Percentiles rank a stretch among this genome's conserved stretches.
These are phyloP conservation scores for Ceratocystis variospora DNA, from an alignment of 2,329 filamentous ascomycete species.

Conservation along the genomic window DNA sequence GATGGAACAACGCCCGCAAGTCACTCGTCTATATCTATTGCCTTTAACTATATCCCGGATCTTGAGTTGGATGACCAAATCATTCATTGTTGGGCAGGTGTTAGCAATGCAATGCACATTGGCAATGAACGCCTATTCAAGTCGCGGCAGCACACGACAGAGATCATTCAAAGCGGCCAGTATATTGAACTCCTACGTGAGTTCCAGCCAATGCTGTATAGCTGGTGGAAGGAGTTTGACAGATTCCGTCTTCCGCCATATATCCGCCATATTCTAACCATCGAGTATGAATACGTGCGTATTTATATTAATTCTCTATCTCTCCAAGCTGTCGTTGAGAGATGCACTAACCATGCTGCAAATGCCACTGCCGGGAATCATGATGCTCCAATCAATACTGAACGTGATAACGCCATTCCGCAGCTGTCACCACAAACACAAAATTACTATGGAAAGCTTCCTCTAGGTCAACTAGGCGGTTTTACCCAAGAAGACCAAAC, in stretches of 20 bases:
- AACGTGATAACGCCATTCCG: constrained; percentile 25
- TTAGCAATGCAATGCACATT: constrained; percentile 82
- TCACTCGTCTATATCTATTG: constrained; percentile 41
- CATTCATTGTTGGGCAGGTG: constrained; percentile 82
- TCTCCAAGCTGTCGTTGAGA: constrained; percentile 85
- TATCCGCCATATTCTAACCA: constrained; percentile 64
- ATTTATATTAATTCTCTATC: constrained; percentile 92
- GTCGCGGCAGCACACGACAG: constrained; percentile 73
- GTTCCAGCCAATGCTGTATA: constrained; percentile 62
- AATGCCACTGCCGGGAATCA: constrained; percentile 26
- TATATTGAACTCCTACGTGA: constrained; percentile 71
- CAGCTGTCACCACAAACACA: constrained; percentile 50
- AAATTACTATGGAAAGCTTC: constrained; percentile 50
- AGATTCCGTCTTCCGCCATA: constrained; percentile 54
- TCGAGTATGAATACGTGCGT: constrained; percentile 90
- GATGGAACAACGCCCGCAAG: constrained; percentile 49
- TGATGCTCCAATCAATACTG: constrained; percentile 26
- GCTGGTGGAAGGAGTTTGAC: constrained; percentile 75
- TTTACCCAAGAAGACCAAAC: constrained; percentile 55
- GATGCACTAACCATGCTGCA: constrained; percentile 64
- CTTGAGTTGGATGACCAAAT: constrained; percentile 54
- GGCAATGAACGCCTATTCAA: constrained; percentile 82
- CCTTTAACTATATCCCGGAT: constrained; percentile 53
- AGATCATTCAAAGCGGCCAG: constrained; percentile 72
- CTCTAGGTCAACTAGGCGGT: constrained; percentile 49